Base-by-base conservation (phyloP, 805 yeast genomes). In the Suhomyces pyralidae region DNA sequence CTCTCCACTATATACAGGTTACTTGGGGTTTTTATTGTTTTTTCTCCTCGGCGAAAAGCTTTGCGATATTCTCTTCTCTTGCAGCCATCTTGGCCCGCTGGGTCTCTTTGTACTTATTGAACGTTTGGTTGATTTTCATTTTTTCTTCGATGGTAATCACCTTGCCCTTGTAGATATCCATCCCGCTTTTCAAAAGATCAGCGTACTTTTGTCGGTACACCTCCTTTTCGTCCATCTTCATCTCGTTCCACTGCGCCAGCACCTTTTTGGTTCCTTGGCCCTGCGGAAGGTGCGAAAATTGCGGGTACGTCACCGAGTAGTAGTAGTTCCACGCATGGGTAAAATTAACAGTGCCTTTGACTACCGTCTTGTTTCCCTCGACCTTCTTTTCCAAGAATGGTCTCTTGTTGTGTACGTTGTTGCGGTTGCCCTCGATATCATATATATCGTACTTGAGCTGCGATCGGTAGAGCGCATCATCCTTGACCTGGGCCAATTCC, bases 291-390 rank as follows among this genome's bases (percentile, higher is more conserved):
- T 54, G 61, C 44, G 49, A 56, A 45, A 51, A 56, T 28, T 56
- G 42, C 12, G 60, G 54, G 45, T 60, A 62, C 34, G 47, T 58
- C 26, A 59, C 24, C 28, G 63, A 53, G 54, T 61, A 52, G 55
- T 55, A 71, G 51, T 69, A 71, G 60, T 72, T 71, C 74, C 75
- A 71, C 1, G 76, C 75, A 51, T 71, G 67, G 22, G 65, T 65
- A 52, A 62, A 58, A 12, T 66, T 64, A 30, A 71, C 52, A 40
- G 64, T 34, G 45, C 54, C 58, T 9, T 40, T 30, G 44, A 55
- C 46, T 42, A 58, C 42, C 44, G 54, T 40, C 46, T 50, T 53
- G 25, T 48, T 49, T 12, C 51, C 48, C 40, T 46, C 46, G 40
- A 51, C 54, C 24, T 51, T 22, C n/a, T 48, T 49, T 34, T 32